Evolutionary conservation across 345 rosid species (phyloP), one percentile per base, ranked within the genome.

Genomic region (Melaleuca quinquenervia): DNA sequence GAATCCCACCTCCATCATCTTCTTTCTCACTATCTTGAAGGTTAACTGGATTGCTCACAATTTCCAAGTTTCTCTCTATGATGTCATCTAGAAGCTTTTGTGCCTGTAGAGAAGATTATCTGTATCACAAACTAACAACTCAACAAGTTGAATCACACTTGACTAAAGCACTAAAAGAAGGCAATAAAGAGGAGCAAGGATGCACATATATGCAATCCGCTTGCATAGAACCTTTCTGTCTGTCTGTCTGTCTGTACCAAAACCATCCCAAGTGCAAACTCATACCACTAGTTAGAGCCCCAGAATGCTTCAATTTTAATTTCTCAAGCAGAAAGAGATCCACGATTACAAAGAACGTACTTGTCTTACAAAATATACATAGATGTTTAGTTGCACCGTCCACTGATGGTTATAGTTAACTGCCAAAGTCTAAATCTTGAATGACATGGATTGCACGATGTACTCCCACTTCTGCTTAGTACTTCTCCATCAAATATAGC

Each of bases 11-110:
- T 56, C 91, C 94, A 82, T 91, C 85, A 83, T 83, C 55, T 29
- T 74, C 88, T 82, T 86, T 88, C 62, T 86, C 91, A 84, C 84
- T 84, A 83, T 89, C 91, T 1, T 88, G 89, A 58, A 89, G 78
- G 85, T 48, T 21, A 78, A 62, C 56, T 48, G 86, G 89, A 82
- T 91, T 91, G 62, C 58, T 93, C 76, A 90, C 96, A 52, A 94
- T 86, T 87, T 85, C 91, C 85, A 97, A 83, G 62, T 58, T 92
- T 90, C 89, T 94, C 89, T 93, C 98, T 83, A 97, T 82, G 41
- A 95, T 91, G 52, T 90, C 91, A 87, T 96, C 94, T 94, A 97
- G 90, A 89, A 94, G 89, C 88, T 94, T 94, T 86, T 94, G 95
- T 50, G 95, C 98, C 98, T 97, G 98, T 87, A 85, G 85, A 24